These are phyloP conservation scores for Termitomyces sp. DNA, from an alignment of 768 basidiomycete species.

Conservation along the genomic window DNA sequence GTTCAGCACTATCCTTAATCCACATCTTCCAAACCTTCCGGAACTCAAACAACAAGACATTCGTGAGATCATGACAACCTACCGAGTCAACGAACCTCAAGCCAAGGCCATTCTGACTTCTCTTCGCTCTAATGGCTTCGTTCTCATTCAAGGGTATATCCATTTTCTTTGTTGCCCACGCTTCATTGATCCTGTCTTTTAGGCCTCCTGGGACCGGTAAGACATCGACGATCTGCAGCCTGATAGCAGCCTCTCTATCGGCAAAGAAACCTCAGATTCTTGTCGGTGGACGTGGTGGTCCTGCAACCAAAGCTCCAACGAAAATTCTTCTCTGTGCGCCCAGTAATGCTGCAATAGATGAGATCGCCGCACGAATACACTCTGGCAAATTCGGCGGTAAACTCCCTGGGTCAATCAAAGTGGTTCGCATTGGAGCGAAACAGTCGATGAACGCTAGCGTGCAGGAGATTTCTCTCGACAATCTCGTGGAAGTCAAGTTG, in stretches of 20 bases:
- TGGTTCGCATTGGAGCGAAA: constrained; percentile 87
- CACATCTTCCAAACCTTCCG: constrained; percentile 47
- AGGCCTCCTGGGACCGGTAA: constrained; percentile 99
- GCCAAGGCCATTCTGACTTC: constrained; percentile 83
- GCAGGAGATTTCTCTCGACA: constrained; percentile 83
- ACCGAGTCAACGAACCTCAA: constrained; percentile 89
- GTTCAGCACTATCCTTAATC: constrained; percentile 61
- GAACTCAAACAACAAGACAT: constrained; percentile 47
- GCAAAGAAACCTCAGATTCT: constrained; percentile 49
- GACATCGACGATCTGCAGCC: constrained; percentile 94
- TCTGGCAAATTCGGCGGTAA: constrained; percentile 65
- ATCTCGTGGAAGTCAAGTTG: constrained; percentile 74
- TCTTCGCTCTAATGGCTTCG: constrained; percentile 69
- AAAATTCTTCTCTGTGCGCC: constrained; percentile 92
- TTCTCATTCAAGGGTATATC: constrained; percentile 87
- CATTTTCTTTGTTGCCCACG: not conserved
- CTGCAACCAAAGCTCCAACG: constrained; percentile 36
- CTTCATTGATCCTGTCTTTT: not conserved
- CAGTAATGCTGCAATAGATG: constrained; percentile 97
- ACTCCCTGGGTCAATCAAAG: constrained; percentile 53
- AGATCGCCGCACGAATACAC: constrained; percentile 84
- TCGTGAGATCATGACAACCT: constrained; percentile 57
- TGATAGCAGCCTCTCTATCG: constrained; percentile 60
- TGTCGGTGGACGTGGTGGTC: constrained; percentile 42
- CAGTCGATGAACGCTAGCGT: constrained; percentile 71